Percentiles rank a stretch among this genome's conserved stretches.
Evolutionary conservation across 2,329 filamentous ascomycete genomes (phyloP).

Genomic region (Fusarium sambucinum): DNA sequence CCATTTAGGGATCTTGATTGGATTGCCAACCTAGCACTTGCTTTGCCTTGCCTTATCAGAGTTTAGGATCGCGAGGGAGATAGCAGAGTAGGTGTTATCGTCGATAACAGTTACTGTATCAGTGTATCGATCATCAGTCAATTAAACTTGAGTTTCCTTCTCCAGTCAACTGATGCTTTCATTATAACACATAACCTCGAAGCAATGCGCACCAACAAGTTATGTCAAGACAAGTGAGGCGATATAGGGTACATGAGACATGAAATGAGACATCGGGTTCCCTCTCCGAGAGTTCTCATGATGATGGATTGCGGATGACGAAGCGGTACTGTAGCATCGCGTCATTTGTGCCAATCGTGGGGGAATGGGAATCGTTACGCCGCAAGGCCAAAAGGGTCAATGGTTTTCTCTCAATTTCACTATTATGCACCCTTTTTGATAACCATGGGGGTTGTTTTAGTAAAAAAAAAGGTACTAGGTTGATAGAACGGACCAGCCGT

Average conservation of each 20-base stretch:
- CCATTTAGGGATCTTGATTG: constrained; percentile 10
- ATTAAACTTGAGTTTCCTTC: constrained; percentile 3
- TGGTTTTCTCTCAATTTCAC: not conserved
- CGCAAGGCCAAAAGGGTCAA: constrained; percentile 17
- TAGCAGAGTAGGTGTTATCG: constrained; percentile 2
- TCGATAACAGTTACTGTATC: not conserved
- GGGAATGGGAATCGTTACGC: constrained; percentile 41
- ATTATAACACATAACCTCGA: constrained; percentile 2
- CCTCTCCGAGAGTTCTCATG: constrained; percentile 16
- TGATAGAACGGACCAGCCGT: constrained; percentile 40
- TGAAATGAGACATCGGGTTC: constrained; percentile 35
- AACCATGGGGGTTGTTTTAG: constrained; percentile 41
- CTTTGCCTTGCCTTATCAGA: constrained; percentile 18
- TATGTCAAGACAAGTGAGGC: constrained; percentile 1
- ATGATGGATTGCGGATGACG: constrained; percentile 28
- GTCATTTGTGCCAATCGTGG: constrained; percentile 46
- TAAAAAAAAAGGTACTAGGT: constrained; percentile 32
- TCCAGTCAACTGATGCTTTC: constrained; percentile 8
- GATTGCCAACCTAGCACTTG: constrained; percentile 22
- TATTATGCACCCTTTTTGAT: not conserved
- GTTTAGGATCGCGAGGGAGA: constrained; percentile 10
- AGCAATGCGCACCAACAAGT: not conserved
- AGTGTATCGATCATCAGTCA: not conserved
- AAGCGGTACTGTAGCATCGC: constrained; percentile 32
- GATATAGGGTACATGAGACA: constrained; percentile 35